Conservation (phyloP, 768 basidiomycete species). For the Mycena pura region DNA sequence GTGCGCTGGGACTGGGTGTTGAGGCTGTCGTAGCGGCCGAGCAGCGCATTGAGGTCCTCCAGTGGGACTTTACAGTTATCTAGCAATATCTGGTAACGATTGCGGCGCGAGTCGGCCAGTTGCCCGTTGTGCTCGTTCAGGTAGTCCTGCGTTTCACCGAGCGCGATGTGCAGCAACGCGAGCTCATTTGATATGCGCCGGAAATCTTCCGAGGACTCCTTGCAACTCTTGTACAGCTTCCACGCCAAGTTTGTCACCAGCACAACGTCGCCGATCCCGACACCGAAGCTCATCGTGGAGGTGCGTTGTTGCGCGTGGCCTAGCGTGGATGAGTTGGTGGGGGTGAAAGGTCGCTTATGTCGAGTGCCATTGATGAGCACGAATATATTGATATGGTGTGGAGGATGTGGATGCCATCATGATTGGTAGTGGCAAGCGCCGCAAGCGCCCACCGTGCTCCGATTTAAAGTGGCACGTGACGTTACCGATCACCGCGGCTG, state of each 20-base stretch:
- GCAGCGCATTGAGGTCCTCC: conserved; percentile 20
- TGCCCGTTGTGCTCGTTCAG: conserved; percentile 15
- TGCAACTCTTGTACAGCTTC: conserved; percentile 20
- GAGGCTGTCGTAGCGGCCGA: conserved; percentile 19
- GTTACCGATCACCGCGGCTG: no score
- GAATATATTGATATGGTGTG: no score
- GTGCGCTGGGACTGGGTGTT: conserved; percentile 23
- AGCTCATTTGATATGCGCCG: conserved; percentile 9
- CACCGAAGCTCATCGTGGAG: conserved; percentile 18
- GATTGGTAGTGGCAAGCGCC: no score
- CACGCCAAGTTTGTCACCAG: conserved; percentile 9
- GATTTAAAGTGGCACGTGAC: no score
- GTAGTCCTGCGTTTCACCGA: conserved; percentile 15
- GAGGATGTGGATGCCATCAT: no score
- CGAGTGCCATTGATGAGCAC: no score
- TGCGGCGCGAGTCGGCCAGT: conserved; percentile 14
- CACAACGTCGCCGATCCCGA: conserved; percentile 18
- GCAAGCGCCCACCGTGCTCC: no score
- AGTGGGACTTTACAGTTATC: conserved; percentile 8
- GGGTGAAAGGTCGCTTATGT: no score
- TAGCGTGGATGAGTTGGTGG: no score
- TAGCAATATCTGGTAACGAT: conserved; percentile 16
- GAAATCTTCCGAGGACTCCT: conserved; percentile 20
- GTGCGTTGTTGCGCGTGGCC: no score
- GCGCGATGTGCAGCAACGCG: conserved; percentile 7